A percentile compares a stretch with the other conserved stretches of the same genome.
Evolutionary conservation across 2,329 filamentous ascomycete species (phyloP).

Genomic region (Peltaster fructicola): DNA sequence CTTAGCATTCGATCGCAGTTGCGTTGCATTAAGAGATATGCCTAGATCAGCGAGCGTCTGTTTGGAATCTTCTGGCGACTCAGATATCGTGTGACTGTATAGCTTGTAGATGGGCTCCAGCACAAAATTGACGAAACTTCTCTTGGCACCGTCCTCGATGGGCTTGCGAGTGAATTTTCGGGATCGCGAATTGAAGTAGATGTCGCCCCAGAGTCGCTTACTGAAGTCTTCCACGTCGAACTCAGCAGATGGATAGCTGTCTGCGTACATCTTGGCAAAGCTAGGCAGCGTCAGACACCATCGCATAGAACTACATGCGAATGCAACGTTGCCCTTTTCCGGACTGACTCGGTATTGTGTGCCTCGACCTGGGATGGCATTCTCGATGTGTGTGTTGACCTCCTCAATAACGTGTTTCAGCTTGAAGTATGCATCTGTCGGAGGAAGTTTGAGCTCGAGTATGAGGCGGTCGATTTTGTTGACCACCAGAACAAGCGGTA

Average conservation of each 20-base stretch:
- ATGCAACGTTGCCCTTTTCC: slow-evolving; percentile 95
- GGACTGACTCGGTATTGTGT: slow-evolving; percentile 71
- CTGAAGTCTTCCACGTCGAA: slow-evolving; percentile 71
- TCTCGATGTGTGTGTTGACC: slow-evolving; percentile 90
- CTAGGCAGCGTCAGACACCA: slow-evolving; percentile 94
- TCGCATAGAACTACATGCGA: slow-evolving; percentile 80
- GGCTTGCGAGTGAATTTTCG: slow-evolving; percentile 83
- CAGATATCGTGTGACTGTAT: slow-evolving; percentile 85
- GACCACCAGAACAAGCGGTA: slow-evolving; percentile 76
- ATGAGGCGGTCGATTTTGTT: slow-evolving; percentile 98
- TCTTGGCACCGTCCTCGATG: slow-evolving; percentile 59
- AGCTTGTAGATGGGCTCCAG: slow-evolving; percentile 96
- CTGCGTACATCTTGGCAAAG: slow-evolving; percentile 91
- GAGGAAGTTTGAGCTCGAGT: slow-evolving; percentile 81
- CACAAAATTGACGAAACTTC: slow-evolving; percentile 87
- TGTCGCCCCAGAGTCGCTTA: slow-evolving; percentile 78
- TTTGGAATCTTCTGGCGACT: slow-evolving; percentile 70
- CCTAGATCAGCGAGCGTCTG: slow-evolving; percentile 61
- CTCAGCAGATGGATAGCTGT: slow-evolving; percentile 43
- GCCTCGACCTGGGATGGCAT: slow-evolving; percentile 63
- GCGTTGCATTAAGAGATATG: slow-evolving; percentile 76
- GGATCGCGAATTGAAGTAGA: slow-evolving; percentile 85
- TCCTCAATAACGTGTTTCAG: slow-evolving; percentile 97
- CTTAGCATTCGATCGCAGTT: slow-evolving; percentile 79
- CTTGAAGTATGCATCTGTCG: slow-evolving; percentile 95